A percentile compares a stretch with the other conserved stretches of the same genome.
phyloP scores from a whole-genome alignment of 2,329 filamentous ascomycete species.

The Arthrobotrys entomopaga region DNA sequence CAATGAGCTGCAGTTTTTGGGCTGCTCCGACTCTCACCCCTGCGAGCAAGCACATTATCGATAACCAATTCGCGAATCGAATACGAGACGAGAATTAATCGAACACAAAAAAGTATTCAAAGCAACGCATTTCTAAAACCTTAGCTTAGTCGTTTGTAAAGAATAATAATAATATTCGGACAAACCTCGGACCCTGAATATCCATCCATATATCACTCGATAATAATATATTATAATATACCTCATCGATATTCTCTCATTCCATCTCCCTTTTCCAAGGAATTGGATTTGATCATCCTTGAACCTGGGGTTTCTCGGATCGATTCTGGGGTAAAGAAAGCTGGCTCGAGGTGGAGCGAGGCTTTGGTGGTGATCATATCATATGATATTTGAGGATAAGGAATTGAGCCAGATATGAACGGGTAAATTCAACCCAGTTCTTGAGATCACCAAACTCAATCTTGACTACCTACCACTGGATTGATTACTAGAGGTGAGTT shows the following conservation, averaged over 20 bases:
- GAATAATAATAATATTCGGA: background rate
- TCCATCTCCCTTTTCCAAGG: background rate
- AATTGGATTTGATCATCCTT: slow-evolving; percentile 11
- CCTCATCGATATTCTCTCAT: slow-evolving; percentile 13
- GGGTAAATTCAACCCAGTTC: slow-evolving; percentile 17
- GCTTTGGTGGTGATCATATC: no score
- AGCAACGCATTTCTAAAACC: background rate
- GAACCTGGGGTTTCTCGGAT: slow-evolving; percentile 2
- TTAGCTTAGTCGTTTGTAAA: no score
- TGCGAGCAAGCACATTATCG: no score
- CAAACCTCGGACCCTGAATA: slow-evolving; percentile 17
- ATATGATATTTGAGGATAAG: background rate
- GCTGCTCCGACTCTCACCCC: no score
- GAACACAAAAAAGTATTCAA: background rate
- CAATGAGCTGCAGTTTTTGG: no score
- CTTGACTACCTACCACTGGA: no score
- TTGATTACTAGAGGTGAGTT: no score
- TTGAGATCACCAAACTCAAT: background rate
- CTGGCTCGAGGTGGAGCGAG: no score
- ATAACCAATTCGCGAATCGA: no score
- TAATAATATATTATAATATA: slow-evolving; percentile 7
- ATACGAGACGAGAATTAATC: no score
- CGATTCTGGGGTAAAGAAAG: background rate
- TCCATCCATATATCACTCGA: slow-evolving; percentile 11
- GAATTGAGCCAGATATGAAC: slow-evolving; percentile 14